Conservation (phyloP, 1,284 basidiomycete genomes). For the Austroboletus niveus region DNA sequence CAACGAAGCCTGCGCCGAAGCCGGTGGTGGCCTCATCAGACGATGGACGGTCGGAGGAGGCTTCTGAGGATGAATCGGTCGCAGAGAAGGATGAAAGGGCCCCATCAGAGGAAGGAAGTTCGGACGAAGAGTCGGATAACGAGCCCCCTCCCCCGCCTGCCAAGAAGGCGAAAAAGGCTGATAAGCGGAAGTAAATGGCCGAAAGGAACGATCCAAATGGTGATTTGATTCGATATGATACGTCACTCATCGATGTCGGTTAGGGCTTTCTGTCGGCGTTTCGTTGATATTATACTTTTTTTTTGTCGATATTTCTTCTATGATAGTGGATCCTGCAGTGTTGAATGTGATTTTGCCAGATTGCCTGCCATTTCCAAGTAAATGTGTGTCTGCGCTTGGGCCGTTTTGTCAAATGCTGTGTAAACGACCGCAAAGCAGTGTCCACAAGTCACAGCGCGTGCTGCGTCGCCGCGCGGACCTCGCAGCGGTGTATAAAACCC, state of each 20-base stretch:
- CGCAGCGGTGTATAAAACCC: constrained; percentile 28
- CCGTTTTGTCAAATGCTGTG: constrained; percentile 20
- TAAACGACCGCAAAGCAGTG: constrained; percentile 36
- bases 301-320: constrained; percentile 32
- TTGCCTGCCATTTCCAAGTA: constrained; percentile 11
- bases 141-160: constrained; percentile 33
- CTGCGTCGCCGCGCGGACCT: not conserved
- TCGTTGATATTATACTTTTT: constrained; percentile 29
- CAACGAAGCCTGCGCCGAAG: constrained; percentile 22
- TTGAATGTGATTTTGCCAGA: constrained; percentile 1
- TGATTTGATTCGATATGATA: constrained; percentile 6
- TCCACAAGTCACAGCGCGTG: constrained; percentile 26
- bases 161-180: constrained; percentile 36
- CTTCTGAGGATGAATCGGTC: constrained; percentile 18
- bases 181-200: constrained; percentile 31
- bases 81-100: constrained; percentile 26
- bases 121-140: constrained; percentile 18
- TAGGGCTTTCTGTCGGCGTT: constrained; percentile 8
- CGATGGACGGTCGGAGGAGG: constrained; percentile 22
- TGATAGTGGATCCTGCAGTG: constrained; percentile 15
- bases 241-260: constrained; percentile 7
- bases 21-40: constrained; percentile 29
- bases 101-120: constrained; percentile 32
- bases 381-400: constrained; percentile 15
- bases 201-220: constrained; percentile 4